phyloP scores from a whole-genome alignment of 2,329 filamentous ascomycete species.

The Leptographium galeiforme region DNA sequence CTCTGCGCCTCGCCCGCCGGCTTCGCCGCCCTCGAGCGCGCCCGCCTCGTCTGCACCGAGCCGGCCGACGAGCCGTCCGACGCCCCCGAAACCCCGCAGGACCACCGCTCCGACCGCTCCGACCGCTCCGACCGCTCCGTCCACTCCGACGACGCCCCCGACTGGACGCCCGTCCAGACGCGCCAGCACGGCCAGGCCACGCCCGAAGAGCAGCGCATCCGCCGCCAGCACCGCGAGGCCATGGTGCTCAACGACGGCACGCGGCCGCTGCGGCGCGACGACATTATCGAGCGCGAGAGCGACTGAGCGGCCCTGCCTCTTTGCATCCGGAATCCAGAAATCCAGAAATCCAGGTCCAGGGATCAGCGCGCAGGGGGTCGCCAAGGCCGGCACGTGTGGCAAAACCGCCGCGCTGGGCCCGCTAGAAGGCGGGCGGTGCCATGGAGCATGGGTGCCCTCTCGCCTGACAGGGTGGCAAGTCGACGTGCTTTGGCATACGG shows the following conservation, averaged over 20 bases:
- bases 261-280: constrained; percentile 54
- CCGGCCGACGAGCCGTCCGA: too few relatives aligned
- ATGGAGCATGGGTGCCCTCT: too few relatives aligned
- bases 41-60: constrained; percentile 26
- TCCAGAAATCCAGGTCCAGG: too few relatives aligned
- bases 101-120: too few relatives aligned
- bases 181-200: constrained; percentile 37
- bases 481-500: too few relatives aligned
- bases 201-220: constrained; percentile 53
- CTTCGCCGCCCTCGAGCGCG: constrained; percentile 35
- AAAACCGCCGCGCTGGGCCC: too few relatives aligned
- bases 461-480: too few relatives aligned
- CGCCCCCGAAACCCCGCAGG: neutral
- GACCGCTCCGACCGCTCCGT: neutral
- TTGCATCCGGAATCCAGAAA: too few relatives aligned
- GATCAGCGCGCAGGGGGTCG: too few relatives aligned
- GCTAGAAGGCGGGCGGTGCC: too few relatives aligned
- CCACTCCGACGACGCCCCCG: neutral
- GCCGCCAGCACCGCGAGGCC: constrained; percentile 68
- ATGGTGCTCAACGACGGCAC: constrained; percentile 87
- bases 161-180: constrained; percentile 13
- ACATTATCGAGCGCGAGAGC: constrained; percentile 61
- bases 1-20: constrained; percentile 37
- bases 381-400: too few relatives aligned
- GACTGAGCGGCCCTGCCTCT: constrained; percentile 14